Evolutionary conservation across 2,329 filamentous ascomycete genomes (phyloP), one percentile per base, ranked within the genome.

Genomic region (Talaromyces sp.): DNA sequence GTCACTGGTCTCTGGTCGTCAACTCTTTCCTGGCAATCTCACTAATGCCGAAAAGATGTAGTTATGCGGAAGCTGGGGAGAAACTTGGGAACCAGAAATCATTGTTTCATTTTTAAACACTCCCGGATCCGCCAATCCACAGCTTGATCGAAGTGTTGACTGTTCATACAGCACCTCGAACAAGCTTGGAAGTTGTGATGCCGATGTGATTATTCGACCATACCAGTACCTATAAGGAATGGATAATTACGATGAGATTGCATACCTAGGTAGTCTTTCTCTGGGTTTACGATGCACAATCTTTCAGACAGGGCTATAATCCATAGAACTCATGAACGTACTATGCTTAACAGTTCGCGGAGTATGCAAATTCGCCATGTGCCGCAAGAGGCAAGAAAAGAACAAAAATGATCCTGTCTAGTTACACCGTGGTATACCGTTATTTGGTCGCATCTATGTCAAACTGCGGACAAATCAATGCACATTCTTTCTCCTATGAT

Each of bases 151-250:
- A 57, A 37, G 36, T 57, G 28, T 15, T 57, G 28, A 51, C 45
- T 11, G 28, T 57, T n/a, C 55, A 57, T 39, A 37, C 45, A 21
- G 22, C 41, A 11, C 33, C 43, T 13, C 45, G 55, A 41, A 25
- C 21, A 21, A 37, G 45, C 25, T 36, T 57, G 6, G 55, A 57
- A 73, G 79, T 56, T 69, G 70, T n/a, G 86, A 87, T 45, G 25
- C 43, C 1, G 31, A 15, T 19, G 43, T 46, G 1, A 46, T 46
- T 19, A 6, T 46, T 10, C 25, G 43, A 31, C 43, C 43, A 4
- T 22, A 46, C 31, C 43, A 46, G 25, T 46, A 46, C 19, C 22
- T 46, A 3, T 22, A 25, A 19, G 43, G 17, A 1, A 46, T 46
- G 43, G 43, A 31, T 31, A 25, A 46, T 31, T 46, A 46, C 17